phyloP scores from a whole-genome alignment of 257 asterid genomes.

The Scutellaria barbata region DNA sequence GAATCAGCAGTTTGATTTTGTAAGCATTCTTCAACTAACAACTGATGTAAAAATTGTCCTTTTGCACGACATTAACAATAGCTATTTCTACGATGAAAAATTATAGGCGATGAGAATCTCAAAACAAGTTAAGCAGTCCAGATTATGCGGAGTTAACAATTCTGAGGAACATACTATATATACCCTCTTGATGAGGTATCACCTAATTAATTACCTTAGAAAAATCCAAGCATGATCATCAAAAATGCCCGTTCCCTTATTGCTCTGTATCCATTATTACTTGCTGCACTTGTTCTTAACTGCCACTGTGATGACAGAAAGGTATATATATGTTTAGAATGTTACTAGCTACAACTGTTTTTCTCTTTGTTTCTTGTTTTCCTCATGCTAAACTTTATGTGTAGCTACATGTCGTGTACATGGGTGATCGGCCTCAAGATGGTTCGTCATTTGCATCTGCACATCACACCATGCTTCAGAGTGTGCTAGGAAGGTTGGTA shows the following conservation, averaged over 20 bases:
- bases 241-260: neutral
- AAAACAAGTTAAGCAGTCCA: neutral
- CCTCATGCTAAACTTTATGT: neutral
- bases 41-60: too few relatives aligned
- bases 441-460: conserved; percentile 39
- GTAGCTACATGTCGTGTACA: conserved; percentile 47
- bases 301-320: conserved; percentile 40
- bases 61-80: neutral
- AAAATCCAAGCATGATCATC: conserved; percentile 23
- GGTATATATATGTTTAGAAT: conserved; percentile 21
- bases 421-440: conserved; percentile 44
- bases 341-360: neutral
- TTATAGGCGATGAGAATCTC: conserved; percentile 1
- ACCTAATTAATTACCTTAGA: too few relatives aligned
- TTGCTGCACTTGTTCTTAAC: conserved; percentile 38
- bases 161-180: conserved; percentile 1
- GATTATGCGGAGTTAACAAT: conserved; percentile 34
- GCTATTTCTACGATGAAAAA: neutral
- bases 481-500: conserved; percentile 49
- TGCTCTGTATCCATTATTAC: conserved; percentile 30
- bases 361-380: neutral
- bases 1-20: too few relatives aligned
- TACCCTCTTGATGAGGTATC: neutral
- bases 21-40: too few relatives aligned
- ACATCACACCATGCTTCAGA: conserved; percentile 49